Percentiles rank a stretch among this genome's conserved stretches.
Evolutionary conservation across 106 monocot genomes (phyloP).

Genomic region (Acorus calamus): DNA sequence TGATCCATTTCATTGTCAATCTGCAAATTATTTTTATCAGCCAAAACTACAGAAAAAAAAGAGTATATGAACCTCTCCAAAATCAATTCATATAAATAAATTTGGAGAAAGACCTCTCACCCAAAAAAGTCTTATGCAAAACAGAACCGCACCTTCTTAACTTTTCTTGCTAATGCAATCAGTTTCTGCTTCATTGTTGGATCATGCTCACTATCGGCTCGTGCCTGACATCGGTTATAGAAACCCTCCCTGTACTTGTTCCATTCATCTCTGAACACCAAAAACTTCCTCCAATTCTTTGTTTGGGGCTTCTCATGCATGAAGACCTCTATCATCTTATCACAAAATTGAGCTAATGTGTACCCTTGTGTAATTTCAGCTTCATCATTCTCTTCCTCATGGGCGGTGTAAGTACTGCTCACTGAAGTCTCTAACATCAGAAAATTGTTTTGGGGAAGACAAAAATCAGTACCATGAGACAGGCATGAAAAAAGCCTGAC

Average conservation of each 20-base stretch:
- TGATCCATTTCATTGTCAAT: slow-evolving; percentile 77
- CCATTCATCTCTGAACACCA: slow-evolving; percentile 88
- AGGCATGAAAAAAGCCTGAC: no score
- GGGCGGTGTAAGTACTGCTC: slow-evolving; percentile 9
- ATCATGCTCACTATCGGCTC: slow-evolving; percentile 55
- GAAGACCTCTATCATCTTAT: slow-evolving; percentile 92
- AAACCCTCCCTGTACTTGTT: slow-evolving; percentile 66
- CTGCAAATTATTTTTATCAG: slow-evolving; percentile 18
- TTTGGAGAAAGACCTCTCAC: no score
- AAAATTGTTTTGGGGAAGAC: no score
- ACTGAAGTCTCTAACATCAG: not conserved
- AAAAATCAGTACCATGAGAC: no score
- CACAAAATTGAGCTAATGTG: slow-evolving; percentile 89
- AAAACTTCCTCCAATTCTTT: slow-evolving; percentile 90
- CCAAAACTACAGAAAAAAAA: no score
- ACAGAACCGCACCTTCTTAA: slow-evolving; percentile 50
- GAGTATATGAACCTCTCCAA: no score
- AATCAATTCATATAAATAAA: no score
- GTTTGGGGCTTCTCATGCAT: slow-evolving; percentile 67
- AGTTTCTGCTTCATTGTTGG: slow-evolving; percentile 51
- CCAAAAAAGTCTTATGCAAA: not conserved
- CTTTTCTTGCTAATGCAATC: slow-evolving; percentile 51
- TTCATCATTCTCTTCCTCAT: slow-evolving; percentile 24
- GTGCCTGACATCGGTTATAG: slow-evolving; percentile 45
- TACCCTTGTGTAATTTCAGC: slow-evolving; percentile 70